phyloP scores from a whole-genome alignment of 495 filamentous ascomycete species.

The Penicillium bovifimosum region DNA sequence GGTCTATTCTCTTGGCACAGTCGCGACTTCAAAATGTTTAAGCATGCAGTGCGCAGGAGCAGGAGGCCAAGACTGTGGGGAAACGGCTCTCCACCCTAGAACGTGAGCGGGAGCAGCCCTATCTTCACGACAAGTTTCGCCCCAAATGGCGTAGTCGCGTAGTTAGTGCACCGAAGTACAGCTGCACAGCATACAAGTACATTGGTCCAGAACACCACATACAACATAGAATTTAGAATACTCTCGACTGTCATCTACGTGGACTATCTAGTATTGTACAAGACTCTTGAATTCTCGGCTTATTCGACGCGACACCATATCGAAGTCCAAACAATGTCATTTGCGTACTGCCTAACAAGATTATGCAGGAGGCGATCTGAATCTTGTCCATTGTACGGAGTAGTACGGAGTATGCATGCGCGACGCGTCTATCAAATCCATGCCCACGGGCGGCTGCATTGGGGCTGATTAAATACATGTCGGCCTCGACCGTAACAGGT shows the following conservation, averaged over 20 bases:
- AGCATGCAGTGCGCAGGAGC: too few relatives aligned
- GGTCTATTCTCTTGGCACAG: too few relatives aligned
- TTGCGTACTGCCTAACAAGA: neutral
- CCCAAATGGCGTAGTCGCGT: neutral
- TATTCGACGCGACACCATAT: neutral
- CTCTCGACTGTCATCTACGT: too few relatives aligned
- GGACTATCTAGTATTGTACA: too few relatives aligned
- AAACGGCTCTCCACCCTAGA: neutral
- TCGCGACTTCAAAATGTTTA: too few relatives aligned
- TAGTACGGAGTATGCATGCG: neutral
- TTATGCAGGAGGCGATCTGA: neutral
- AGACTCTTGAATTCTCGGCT: too few relatives aligned
- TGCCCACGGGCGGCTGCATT: neutral
- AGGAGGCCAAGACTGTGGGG: neutral
- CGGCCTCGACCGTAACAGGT: neutral
- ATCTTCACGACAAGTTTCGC: neutral
- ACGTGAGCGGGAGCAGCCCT: neutral
- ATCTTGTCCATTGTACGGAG: neutral
- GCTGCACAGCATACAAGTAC: too few relatives aligned
- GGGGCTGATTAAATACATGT: neutral
- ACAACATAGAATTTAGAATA: too few relatives aligned
- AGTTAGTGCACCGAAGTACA: too few relatives aligned
- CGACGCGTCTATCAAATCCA: neutral
- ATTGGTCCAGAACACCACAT: neutral
- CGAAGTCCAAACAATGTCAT: neutral